phyloP scores from a whole-genome alignment of 257 asterid genomes.

The Misopates orontium region DNA sequence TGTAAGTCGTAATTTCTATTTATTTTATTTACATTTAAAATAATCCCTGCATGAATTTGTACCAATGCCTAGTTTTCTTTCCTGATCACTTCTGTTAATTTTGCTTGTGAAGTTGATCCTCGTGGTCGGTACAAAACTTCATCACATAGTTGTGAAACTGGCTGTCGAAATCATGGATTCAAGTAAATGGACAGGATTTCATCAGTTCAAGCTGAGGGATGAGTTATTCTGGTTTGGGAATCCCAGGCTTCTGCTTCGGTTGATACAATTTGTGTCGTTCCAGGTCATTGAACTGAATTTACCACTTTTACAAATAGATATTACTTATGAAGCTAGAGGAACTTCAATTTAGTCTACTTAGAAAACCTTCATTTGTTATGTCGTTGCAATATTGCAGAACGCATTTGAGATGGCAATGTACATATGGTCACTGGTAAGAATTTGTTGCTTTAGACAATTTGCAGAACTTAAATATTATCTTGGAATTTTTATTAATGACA shows the following conservation, averaged over 20 bases:
- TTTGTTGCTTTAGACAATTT: neutral
- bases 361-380: neutral
- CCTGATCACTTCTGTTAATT: constrained; percentile 14
- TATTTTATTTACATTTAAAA: neutral
- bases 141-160: constrained; percentile 73
- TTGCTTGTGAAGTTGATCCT: constrained; percentile 63
- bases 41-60: neutral
- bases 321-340: no score
- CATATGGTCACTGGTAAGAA: constrained; percentile 83
- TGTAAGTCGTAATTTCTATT: constrained; percentile 44
- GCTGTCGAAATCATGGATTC: constrained; percentile 81
- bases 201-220: constrained; percentile 73
- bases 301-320: no score
- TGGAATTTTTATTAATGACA: neutral
- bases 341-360: no score
- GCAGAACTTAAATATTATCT: neutral
- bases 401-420: constrained; percentile 86
- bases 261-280: constrained; percentile 82
- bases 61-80: constrained; percentile 1
- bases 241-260: constrained; percentile 71
- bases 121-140: constrained; percentile 84
- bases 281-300: constrained; percentile 55
- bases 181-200: constrained; percentile 54
- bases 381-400: constrained; percentile 58
- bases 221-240: constrained; percentile 97